These are phyloP conservation scores for Paraconiothyrium sp. DNA, from an alignment of 2,329 filamentous ascomycete species.

Conservation along the genomic window DNA sequence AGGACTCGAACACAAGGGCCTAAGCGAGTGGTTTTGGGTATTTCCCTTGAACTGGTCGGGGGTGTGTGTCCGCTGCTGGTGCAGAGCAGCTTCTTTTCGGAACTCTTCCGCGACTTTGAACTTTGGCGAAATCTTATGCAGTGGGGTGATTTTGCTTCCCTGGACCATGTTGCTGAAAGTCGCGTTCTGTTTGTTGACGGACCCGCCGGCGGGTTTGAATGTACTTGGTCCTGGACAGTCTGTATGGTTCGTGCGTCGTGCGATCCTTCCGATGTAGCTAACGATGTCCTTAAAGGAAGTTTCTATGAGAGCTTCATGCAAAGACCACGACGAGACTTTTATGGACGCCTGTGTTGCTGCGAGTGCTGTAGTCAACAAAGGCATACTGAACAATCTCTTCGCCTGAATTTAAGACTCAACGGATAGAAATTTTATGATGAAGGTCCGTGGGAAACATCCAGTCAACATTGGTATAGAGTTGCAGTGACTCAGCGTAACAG, in stretches of 20 bases:
- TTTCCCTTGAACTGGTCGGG: background rate
- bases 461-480: background rate
- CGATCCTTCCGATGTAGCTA: too few relatives aligned
- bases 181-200: too few relatives aligned
- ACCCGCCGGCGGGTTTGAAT: too few relatives aligned
- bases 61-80: background rate
- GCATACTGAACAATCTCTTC: too few relatives aligned
- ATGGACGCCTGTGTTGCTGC: too few relatives aligned
- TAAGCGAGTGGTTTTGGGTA: background rate
- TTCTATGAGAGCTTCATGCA: too few relatives aligned
- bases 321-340: too few relatives aligned
- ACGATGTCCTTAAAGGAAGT: too few relatives aligned
- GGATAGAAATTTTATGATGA: background rate
- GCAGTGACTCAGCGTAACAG: background rate
- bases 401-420: too few relatives aligned
- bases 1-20: background rate
- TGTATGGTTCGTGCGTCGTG: too few relatives aligned
- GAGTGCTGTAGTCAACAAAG: too few relatives aligned
- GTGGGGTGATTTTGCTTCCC: background rate
- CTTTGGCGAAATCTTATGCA: background rate
- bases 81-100: background rate
- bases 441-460: background rate
- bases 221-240: too few relatives aligned
- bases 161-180: background rate
- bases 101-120: background rate